These are phyloP conservation scores for Puya raimondii DNA, from an alignment of 176 grass and related monocot genomes.

Conservation along the genomic window DNA sequence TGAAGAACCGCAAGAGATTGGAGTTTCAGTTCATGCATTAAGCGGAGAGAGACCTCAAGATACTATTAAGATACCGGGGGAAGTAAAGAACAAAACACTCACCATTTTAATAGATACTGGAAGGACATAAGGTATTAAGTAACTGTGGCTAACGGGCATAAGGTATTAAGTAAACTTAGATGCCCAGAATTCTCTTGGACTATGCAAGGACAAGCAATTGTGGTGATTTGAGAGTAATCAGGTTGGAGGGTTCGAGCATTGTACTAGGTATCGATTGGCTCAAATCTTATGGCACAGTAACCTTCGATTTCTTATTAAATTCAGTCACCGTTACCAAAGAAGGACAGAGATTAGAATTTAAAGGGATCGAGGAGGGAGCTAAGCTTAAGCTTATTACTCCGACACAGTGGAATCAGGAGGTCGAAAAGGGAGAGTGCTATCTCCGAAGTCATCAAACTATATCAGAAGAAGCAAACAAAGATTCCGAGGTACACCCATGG, in stretches of 20 bases:
- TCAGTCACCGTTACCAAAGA: background rate
- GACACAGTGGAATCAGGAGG: background rate
- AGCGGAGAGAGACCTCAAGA: too few relatives aligned
- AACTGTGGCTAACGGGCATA: background rate
- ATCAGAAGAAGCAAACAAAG: too few relatives aligned
- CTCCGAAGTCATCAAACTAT: background rate
- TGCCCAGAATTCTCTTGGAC: background rate
- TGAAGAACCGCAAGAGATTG: too few relatives aligned
- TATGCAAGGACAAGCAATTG: background rate
- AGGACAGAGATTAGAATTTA: background rate
- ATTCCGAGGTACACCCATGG: too few relatives aligned
- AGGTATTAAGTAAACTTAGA: background rate
- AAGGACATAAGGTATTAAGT: background rate
- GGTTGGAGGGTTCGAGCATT: background rate
- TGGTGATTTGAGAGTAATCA: background rate
- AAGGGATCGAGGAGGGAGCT: background rate
- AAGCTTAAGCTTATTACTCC: background rate
- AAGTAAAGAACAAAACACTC: too few relatives aligned
- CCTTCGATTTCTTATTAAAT: background rate
- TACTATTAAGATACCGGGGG: too few relatives aligned
- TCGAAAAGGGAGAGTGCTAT: background rate
- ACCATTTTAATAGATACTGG: too few relatives aligned
- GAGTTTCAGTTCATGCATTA: too few relatives aligned
- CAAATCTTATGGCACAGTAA: background rate
- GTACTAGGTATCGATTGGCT: constrained; percentile 1